These are phyloP conservation scores for Cyberlindnera suaveolens DNA, from an alignment of 805 yeast genomes.

Conservation along the genomic window DNA sequence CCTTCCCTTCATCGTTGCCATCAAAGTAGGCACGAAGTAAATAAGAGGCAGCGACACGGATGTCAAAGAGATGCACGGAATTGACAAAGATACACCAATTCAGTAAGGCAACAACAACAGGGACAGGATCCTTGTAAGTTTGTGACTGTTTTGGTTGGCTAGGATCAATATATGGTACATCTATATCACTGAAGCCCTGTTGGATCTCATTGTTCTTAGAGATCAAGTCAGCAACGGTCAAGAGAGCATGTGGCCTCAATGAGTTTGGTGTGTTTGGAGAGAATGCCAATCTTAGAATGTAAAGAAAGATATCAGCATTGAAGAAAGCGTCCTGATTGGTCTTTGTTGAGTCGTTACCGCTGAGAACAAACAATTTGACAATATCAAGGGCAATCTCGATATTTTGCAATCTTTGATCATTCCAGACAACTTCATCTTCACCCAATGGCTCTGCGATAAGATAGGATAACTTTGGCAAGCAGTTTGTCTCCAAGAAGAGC, in stretches of 20 bases:
- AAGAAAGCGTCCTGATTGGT: constrained; percentile 57
- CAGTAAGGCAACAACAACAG: constrained; percentile 68
- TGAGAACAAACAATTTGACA: constrained; percentile 62
- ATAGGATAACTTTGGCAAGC: constrained; percentile 57
- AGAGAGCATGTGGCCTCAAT: constrained; percentile 61
- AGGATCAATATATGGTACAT: constrained; percentile 90
- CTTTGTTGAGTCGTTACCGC: constrained; percentile 61
- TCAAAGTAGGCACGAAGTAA: constrained; percentile 64
- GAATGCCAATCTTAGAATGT: constrained; percentile 66
- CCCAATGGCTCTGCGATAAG: constrained; percentile 58
- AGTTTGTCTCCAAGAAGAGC: constrained; percentile 78
- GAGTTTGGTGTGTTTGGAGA: constrained; percentile 55
- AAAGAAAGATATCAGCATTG: constrained; percentile 56
- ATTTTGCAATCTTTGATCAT: constrained; percentile 66
- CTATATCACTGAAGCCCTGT: constrained; percentile 66
- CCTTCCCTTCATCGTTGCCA: constrained; percentile 55
- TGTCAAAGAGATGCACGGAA: constrained; percentile 79
- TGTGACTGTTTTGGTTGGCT: constrained; percentile 36
- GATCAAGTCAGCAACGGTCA: constrained; percentile 74
- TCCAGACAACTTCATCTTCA: constrained; percentile 55
- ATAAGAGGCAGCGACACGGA: constrained; percentile 65
- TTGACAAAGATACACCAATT: constrained; percentile 79
- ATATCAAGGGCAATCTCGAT: constrained; percentile 64
- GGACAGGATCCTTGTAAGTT: constrained; percentile 36
- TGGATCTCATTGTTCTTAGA: constrained; percentile 64